Conservation (phyloP, 108 stramenopile genomes). For the Craspedostauros australis region DNA sequence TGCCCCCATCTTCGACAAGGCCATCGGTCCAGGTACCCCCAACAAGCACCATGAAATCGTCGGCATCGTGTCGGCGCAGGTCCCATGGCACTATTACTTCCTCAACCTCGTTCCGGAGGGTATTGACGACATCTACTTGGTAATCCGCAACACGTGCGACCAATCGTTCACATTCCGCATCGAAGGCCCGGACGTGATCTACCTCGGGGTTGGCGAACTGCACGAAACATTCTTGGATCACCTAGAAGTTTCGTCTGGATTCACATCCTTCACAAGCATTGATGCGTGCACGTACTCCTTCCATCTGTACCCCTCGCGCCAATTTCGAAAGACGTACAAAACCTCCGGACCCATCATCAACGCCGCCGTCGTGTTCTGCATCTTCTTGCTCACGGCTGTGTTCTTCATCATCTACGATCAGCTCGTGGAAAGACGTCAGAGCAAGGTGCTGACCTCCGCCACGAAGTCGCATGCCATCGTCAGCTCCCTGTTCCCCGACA, state of each 20-base stretch:
- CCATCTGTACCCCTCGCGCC: conserved; percentile 1
- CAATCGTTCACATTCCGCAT: conserved; percentile 14
- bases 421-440: conserved; percentile 16
- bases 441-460: conserved; percentile 13
- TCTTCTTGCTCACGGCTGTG: conserved; percentile 15
- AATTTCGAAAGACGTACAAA: not conserved
- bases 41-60: too few species aligned
- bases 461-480: conserved; percentile 18
- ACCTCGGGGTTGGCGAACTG: not conserved
- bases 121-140: conserved; percentile 42
- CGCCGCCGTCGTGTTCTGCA: conserved; percentile 1
- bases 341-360: conserved; percentile 4
- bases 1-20: too few species aligned
- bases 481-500: conserved; percentile 19
- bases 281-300: conserved; percentile 8
- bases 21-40: too few species aligned
- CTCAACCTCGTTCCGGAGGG: conserved; percentile 22
- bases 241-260: not conserved
- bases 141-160: conserved; percentile 29
- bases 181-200: conserved; percentile 9
- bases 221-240: not conserved
- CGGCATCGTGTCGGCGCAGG: conserved; percentile 28
- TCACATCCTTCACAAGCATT: conserved; percentile 6
- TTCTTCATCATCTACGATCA: conserved; percentile 17
- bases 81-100: conserved; percentile 35